phyloP scores from a whole-genome alignment of 768 basidiomycete genomes.

The Xanthoconium stramineum region DNA sequence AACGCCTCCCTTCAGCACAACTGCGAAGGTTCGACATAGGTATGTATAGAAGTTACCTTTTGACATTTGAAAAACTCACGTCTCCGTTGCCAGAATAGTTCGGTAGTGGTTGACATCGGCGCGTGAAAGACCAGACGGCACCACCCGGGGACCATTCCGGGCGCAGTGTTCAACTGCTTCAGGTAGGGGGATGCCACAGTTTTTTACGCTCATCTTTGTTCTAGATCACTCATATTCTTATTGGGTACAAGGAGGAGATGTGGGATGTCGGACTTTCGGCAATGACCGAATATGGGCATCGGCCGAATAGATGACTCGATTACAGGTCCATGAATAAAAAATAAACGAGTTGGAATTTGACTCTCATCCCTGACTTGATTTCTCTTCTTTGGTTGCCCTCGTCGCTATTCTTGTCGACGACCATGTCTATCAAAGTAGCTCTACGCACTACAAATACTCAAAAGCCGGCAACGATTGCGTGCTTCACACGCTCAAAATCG shows the following conservation, averaged over 20 bases:
- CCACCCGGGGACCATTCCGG: no score
- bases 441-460: constrained; percentile 42
- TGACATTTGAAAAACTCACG: background rate
- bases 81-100: no score
- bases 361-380: constrained; percentile 5
- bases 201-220: no score
- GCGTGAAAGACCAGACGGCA: no score
- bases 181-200: background rate
- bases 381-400: background rate
- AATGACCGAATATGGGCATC: constrained; percentile 15
- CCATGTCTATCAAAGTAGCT: constrained; percentile 43
- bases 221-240: background rate
- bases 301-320: constrained; percentile 29
- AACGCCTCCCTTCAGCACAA: no score
- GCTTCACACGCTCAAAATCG: constrained; percentile 49
- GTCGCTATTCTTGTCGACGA: constrained; percentile 17
- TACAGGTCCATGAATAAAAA: constrained; percentile 4
- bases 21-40: no score
- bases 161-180: background rate
- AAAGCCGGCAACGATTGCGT: constrained; percentile 29
- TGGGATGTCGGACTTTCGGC: constrained; percentile 23
- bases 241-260: background rate
- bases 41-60: no score
- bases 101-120: no score
- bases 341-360: constrained; percentile 1